phyloP scores from a whole-genome alignment of 192 early-diverging fungal genomes.

The Coemansia sp. region DNA sequence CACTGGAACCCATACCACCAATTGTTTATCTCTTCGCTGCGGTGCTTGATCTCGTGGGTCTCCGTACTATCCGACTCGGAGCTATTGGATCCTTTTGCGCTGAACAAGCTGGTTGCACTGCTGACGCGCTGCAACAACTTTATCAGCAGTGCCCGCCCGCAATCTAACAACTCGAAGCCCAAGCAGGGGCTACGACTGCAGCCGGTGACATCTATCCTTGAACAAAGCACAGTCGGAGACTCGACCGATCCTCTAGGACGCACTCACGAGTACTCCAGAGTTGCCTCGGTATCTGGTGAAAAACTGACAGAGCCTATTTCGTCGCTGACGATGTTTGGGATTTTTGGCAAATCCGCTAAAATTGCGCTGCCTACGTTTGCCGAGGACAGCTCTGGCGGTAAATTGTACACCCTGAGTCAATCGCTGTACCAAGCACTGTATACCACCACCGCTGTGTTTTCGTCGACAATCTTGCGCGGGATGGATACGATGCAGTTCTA shows the following conservation, averaged over 20 bases:
- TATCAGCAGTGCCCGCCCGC: background rate
- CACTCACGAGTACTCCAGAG: background rate
- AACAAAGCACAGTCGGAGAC: background rate
- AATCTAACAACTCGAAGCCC: background rate
- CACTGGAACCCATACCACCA: slow-evolving; percentile 44
- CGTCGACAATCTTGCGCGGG: slow-evolving; percentile 20
- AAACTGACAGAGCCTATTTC: background rate
- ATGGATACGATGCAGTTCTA: slow-evolving; percentile 18
- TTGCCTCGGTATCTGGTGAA: too few relatives aligned
- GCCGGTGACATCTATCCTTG: slow-evolving; percentile 12
- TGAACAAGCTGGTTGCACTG: slow-evolving; percentile 11
- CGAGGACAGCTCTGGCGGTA: background rate
- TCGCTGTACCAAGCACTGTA: slow-evolving; percentile 36
- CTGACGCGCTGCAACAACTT: slow-evolving; percentile 30
- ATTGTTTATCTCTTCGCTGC: slow-evolving; percentile 39
- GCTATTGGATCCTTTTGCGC: background rate
- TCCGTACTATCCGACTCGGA: slow-evolving; percentile 5
- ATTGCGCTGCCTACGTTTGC: slow-evolving; percentile 3
- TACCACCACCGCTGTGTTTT: slow-evolving; percentile 31
- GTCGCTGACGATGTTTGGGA: slow-evolving; percentile 3
- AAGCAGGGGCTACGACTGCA: slow-evolving; percentile 18
- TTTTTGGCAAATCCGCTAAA: background rate
- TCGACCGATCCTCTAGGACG: background rate
- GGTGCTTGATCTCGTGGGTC: slow-evolving; percentile 35
- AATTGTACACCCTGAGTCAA: slow-evolving; percentile 12